Conservation (phyloP, 192 early-diverging fungal species). For the Coemansia sp. region DNA sequence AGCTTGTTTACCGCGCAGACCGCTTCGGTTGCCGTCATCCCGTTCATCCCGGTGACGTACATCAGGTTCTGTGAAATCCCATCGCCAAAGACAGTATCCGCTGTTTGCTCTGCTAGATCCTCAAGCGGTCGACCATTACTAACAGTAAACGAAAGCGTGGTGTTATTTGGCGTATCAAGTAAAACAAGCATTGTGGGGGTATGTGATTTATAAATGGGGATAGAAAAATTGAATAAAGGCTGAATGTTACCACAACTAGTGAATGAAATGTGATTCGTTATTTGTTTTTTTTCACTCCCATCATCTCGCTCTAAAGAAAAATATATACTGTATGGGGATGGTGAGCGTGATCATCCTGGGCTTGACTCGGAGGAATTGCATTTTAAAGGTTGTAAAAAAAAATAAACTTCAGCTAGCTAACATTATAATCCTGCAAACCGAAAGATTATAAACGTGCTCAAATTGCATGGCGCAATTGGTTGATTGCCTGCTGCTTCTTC, state of each 20-base stretch:
- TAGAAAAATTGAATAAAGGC: neutral
- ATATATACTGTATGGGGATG: neutral
- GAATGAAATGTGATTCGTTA: neutral
- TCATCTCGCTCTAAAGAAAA: neutral
- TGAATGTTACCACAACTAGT: neutral
- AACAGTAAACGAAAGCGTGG: constrained; percentile 21
- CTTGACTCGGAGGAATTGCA: neutral
- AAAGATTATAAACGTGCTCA: no score
- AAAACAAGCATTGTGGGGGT: constrained; percentile 27
- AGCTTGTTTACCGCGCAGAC: neutral
- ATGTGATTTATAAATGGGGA: neutral
- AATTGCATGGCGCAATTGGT: no score
- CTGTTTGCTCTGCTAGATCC: constrained; percentile 22
- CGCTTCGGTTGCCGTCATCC: constrained; percentile 20
- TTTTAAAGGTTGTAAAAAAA: neutral
- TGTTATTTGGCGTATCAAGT: constrained; percentile 23
- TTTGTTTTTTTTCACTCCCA: neutral
- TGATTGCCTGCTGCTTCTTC: no score
- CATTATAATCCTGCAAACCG: no score
- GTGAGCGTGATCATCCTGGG: neutral
- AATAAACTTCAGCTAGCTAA: neutral
- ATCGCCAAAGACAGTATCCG: constrained; percentile 5
- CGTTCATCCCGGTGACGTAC: constrained; percentile 36
- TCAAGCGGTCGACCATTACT: constrained; percentile 26
- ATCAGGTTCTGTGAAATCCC: neutral